Evolutionary conservation across 164 flowering plant species (phyloP), one percentile per base, ranked within the genome.

Genomic region (Hamamelis virginiana): DNA sequence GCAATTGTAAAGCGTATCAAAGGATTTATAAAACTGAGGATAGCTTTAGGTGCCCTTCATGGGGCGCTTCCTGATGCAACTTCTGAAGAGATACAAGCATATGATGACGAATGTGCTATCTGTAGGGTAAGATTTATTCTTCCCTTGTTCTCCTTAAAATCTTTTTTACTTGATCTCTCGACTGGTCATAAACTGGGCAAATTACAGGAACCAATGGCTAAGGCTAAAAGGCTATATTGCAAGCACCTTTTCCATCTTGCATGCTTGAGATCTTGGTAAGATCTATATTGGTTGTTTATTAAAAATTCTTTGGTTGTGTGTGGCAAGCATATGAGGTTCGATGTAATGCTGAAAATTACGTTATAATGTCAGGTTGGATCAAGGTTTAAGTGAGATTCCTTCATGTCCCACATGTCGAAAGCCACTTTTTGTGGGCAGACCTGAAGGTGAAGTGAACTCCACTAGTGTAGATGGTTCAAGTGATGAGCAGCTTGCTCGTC

Each of bases 61-160:
- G 92, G 89, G 64, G 97, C 95, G 59, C 97, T 95, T 79, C 97
- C 98, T 70, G 96, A 95, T 82, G 99, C 99, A 55, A 87, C 96
- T 58, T 63, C 77, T 60, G 96, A 95, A 61, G 98, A 95, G 81
- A 71, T 95, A 68, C 86, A 76, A 68, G 86, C 90, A 73, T 95
- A 90, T 75, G 86, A 90, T 78, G 99, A 95, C 78, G 99, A 95
- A 80, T 95, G 99, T 71, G 97, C 98, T 22, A 95, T 95, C 69
- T 95, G 98, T 66, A 86, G 93, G 86, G 99, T 92, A 89, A 75
- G 82, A 48, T 71, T 72, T 13, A 14, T 15, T 46, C 33, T 53
- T 48, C 21, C 45, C 41, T n/a, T 1, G 23, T 63, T 58, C 28
- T 23, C 21, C 51, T 50, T 64, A 60, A 46, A 18, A 21, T 60